Conservation (phyloP, 768 basidiomycete genomes). For the Royoungia palumana region DNA sequence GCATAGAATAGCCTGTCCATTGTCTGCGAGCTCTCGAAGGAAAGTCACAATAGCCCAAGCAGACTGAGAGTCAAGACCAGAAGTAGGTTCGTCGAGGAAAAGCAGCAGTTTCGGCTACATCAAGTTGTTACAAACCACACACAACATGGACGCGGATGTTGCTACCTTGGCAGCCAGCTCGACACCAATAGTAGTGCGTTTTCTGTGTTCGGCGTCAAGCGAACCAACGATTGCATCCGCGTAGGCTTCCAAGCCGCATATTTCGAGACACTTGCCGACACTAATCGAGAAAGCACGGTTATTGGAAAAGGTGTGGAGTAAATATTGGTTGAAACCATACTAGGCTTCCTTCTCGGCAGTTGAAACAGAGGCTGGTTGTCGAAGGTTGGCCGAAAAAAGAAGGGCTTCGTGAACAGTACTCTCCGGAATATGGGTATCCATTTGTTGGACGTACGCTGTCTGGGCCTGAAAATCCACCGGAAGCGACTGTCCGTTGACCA, state of each 20-base stretch:
- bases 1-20: constrained; percentile 55
- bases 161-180: constrained; percentile 53
- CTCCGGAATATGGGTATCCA: constrained; percentile 76
- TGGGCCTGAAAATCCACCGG: constrained; percentile 62
- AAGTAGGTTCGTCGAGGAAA: constrained; percentile 62
- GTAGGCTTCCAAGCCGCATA: constrained; percentile 61
- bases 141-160: background rate
- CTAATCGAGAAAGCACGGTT: constrained; percentile 19
- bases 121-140: background rate
- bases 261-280: constrained; percentile 53
- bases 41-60: constrained; percentile 50
- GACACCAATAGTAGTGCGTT: constrained; percentile 58
- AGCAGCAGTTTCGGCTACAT: constrained; percentile 43
- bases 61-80: constrained; percentile 51
- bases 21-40: constrained; percentile 50
- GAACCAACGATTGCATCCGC: constrained; percentile 66
- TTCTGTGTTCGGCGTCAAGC: constrained; percentile 45
- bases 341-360: constrained; percentile 74
- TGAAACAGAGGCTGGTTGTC: constrained; percentile 67
- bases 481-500: constrained; percentile 52
- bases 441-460: constrained; percentile 60
- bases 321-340: constrained; percentile 43
- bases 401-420: constrained; percentile 81
- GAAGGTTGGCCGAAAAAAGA: constrained; percentile 72
- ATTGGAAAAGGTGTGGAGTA: background rate